Conservation (phyloP, 1,139 yeast species). For the Martiniozyma asiatica region DNA sequence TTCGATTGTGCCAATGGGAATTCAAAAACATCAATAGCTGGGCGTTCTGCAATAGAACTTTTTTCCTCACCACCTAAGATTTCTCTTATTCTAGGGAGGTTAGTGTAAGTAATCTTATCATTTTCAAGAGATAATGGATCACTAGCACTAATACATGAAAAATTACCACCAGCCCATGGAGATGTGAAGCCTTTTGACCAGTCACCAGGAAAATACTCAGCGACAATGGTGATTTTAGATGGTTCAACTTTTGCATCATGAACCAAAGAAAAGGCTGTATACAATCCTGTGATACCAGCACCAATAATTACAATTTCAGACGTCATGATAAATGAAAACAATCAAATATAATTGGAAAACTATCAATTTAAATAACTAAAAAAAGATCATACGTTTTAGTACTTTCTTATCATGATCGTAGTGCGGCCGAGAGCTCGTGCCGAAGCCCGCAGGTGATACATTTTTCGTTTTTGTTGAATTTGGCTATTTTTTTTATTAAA, state of each 20-base stretch:
- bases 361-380: too few species aligned
- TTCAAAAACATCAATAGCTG: conserved; percentile 45
- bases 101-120: conserved; percentile 43
- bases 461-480: too few species aligned
- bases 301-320: conserved; percentile 13
- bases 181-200: conserved; percentile 56
- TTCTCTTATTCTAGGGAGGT: conserved; percentile 30
- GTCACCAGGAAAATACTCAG: conserved; percentile 61
- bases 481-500: too few species aligned
- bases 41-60: conserved; percentile 41
- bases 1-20: conserved; percentile 29
- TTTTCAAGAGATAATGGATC: conserved; percentile 36
- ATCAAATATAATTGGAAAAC: too few species aligned
- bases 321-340: too few species aligned
- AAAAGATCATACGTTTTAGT: too few species aligned
- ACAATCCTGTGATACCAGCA: conserved; percentile 61
- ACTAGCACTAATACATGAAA: conserved; percentile 50
- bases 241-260: conserved; percentile 30
- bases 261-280: conserved; percentile 43
- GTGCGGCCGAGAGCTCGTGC: too few species aligned
- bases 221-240: conserved; percentile 39
- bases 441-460: too few species aligned
- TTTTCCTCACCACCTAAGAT: conserved; percentile 33
- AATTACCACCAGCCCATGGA: conserved; percentile 68
- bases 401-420: too few species aligned